Percentiles rank a stretch among this genome's conserved stretches.
phyloP scores from a whole-genome alignment of 208 protist species.

The Naegleria lovaniensis region DNA sequence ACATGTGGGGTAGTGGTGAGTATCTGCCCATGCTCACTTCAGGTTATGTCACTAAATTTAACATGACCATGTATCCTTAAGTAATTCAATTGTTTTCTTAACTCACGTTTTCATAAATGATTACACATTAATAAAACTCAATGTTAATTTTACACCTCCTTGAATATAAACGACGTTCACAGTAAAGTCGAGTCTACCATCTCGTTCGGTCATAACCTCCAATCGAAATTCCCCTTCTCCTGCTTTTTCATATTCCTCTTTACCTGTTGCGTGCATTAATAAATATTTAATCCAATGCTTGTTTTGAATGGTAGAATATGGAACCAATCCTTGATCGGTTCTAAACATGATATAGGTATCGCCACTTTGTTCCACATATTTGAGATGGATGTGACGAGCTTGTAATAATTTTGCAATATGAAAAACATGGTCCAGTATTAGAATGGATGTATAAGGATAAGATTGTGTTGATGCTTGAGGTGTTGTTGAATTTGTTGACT shows the following conservation, averaged over 20 bases:
- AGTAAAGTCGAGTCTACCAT: conserved; percentile 22
- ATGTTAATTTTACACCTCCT: conserved; percentile 13
- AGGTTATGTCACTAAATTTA: background rate
- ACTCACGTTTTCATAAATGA: too few species aligned
- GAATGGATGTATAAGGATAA: conserved; percentile 8
- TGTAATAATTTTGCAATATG: background rate
- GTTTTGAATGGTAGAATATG: conserved; percentile 29
- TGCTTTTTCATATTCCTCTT: conserved; percentile 13
- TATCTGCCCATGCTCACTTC: background rate
- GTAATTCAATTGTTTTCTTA: too few species aligned
- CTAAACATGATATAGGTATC: conserved; percentile 29
- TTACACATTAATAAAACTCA: background rate
- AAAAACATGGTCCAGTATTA: conserved; percentile 31
- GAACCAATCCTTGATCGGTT: conserved; percentile 22
- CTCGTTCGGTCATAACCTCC: conserved; percentile 20
- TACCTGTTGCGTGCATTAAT: conserved; percentile 23
- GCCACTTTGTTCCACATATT: conserved; percentile 26
- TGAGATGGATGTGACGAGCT: conserved; percentile 24
- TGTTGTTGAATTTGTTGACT: background rate
- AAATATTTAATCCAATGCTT: conserved; percentile 31
- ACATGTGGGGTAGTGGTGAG: background rate
- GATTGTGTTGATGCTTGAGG: background rate
- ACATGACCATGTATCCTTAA: too few species aligned
- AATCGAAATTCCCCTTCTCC: conserved; percentile 31
- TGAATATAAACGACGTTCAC: conserved; percentile 24